phyloP scores from a whole-genome alignment of 345 rosid genomes.

The Hevea brasiliensis region DNA sequence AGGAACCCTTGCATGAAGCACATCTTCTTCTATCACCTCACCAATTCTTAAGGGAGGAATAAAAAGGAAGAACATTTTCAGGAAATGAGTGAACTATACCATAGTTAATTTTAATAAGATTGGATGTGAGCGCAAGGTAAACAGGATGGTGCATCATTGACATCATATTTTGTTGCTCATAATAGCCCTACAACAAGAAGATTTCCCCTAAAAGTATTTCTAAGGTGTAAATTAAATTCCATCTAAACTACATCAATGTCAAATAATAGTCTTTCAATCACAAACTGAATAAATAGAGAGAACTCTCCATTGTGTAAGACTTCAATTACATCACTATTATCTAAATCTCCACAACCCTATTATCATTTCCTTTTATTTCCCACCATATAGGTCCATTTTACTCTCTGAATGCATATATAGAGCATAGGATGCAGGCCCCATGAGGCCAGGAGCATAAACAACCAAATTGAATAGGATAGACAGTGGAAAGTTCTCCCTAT shows the following conservation, averaged over 20 bases:
- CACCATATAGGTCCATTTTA: neutral
- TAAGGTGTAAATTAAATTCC: neutral
- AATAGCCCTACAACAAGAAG: neutral
- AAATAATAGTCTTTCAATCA: too few species aligned
- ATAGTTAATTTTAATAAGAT: slow-evolving; percentile 5
- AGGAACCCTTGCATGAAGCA: slow-evolving; percentile 93
- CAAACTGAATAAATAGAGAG: neutral
- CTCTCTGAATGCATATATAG: neutral
- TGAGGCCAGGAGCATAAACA: neutral
- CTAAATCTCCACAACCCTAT: neutral
- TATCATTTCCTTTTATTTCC: neutral
- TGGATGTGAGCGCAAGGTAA: neutral
- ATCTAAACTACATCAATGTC: neutral
- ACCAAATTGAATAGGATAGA: neutral
- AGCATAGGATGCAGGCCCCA: neutral
- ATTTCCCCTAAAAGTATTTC: neutral
- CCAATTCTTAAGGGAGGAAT: slow-evolving; percentile 51
- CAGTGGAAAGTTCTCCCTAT: neutral
- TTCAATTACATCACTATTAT: neutral
- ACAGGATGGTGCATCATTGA: neutral
- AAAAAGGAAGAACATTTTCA: slow-evolving; percentile 9
- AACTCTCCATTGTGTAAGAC: neutral
- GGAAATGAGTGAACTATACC: neutral
- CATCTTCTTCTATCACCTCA: slow-evolving; percentile 90
- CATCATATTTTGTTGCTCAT: neutral